A percentile compares a stretch with the other conserved stretches of the same genome.
phyloP scores from a whole-genome alignment of 2,329 filamentous ascomycete genomes.

The Stachybotrys echinatus region DNA sequence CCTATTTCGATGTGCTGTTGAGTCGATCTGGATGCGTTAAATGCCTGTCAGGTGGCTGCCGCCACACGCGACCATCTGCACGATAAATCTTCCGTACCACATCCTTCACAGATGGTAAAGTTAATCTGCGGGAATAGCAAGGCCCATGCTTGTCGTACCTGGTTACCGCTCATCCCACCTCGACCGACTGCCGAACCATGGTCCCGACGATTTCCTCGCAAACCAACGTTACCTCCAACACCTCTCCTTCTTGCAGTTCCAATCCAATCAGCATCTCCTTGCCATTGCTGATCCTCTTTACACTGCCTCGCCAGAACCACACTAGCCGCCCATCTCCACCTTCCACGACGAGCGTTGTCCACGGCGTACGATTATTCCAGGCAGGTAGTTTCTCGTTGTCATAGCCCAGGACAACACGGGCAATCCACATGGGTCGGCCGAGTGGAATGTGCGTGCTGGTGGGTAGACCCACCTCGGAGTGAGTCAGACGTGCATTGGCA shows the following conservation, averaged over 20 bases:
- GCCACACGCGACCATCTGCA: too few relatives aligned
- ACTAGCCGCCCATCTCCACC: constrained; percentile 46
- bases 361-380: constrained; percentile 62
- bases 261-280: constrained; percentile 52
- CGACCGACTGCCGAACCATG: constrained; percentile 23
- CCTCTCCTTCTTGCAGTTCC: constrained; percentile 45
- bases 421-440: constrained; percentile 22
- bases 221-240: constrained; percentile 64
- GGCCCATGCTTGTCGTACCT: too few relatives aligned
- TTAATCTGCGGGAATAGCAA: too few relatives aligned
- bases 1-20: too few relatives aligned
- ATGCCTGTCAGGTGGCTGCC: too few relatives aligned
- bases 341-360: constrained; percentile 70
- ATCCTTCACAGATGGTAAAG: too few relatives aligned
- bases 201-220: constrained; percentile 80
- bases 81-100: too few relatives aligned
- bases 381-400: constrained; percentile 56
- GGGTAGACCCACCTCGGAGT: neutral
- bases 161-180: constrained; percentile 3
- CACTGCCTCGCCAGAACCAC: constrained; percentile 62
- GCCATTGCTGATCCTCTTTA: constrained; percentile 57
- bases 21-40: too few relatives aligned
- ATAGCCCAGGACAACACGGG: constrained; percentile 66
- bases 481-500: neutral
- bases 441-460: constrained; percentile 20